A percentile compares a stretch with the other conserved stretches of the same genome.
These are phyloP conservation scores for Trichodelitschia bisporula DNA, from an alignment of 495 filamentous ascomycete species.

Conservation along the genomic window DNA sequence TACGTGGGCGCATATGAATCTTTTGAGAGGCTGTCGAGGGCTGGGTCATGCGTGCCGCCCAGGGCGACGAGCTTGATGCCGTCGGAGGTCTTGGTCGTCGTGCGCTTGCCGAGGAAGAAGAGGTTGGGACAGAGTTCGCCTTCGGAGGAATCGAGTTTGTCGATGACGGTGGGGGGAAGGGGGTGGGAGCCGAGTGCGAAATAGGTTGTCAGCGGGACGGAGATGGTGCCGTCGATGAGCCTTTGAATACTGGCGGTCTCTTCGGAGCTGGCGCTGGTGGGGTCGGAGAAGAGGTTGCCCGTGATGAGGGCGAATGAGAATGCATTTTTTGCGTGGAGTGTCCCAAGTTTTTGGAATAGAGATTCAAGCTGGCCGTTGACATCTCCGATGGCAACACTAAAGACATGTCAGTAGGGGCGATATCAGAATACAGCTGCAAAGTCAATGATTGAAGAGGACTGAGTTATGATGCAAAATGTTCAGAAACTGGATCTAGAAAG, in stretches of 20 bases:
- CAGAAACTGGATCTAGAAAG: too few species aligned
- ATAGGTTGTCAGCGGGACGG: conserved; percentile 60
- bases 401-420: too few species aligned
- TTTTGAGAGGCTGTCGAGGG: conserved; percentile 25
- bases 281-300: conserved; percentile 49
- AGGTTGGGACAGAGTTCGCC: conserved; percentile 76
- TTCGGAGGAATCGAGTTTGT: conserved; percentile 42
- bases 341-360: conserved; percentile 52
- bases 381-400: conserved; percentile 65
- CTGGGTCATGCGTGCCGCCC: conserved; percentile 39
- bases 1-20: conserved; percentile 46
- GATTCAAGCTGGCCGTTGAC: conserved; percentile 47
- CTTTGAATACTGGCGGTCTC: conserved; percentile 32
- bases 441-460: too few species aligned
- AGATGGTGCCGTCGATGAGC: conserved; percentile 44
- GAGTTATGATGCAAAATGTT: too few species aligned
- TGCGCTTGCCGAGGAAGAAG: conserved; percentile 66
- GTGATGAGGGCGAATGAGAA: conserved; percentile 66
- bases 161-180: conserved; percentile 40
- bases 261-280: conserved; percentile 12
- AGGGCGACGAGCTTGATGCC: conserved; percentile 65
- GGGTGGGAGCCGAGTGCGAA: conserved; percentile 49
- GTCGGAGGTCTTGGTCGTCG: conserved; percentile 65
- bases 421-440: too few species aligned
- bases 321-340: conserved; percentile 58